phyloP scores from a whole-genome alignment of 345 rosid species.

The Populus simonii region DNA sequence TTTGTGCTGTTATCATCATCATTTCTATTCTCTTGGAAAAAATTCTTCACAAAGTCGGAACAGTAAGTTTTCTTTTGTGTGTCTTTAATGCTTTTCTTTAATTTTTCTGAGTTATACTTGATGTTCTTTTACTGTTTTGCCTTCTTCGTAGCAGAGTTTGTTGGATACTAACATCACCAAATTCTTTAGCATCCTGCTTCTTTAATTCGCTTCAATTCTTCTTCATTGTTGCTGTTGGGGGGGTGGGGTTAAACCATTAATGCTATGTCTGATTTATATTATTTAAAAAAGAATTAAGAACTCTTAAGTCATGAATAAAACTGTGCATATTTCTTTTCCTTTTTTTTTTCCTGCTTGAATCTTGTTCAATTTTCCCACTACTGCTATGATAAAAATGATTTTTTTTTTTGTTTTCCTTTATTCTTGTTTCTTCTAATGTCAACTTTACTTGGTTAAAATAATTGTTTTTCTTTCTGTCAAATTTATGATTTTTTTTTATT shows the following conservation, averaged over 20 bases:
- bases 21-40: constrained; percentile 71
- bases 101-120: background rate
- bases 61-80: constrained; percentile 28
- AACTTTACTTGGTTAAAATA: background rate
- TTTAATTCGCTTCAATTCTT: background rate
- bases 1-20: constrained; percentile 73
- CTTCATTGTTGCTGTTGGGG: background rate
- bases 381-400: background rate
- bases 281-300: background rate
- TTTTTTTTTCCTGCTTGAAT: background rate
- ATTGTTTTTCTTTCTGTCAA: background rate
- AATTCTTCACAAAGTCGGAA: constrained; percentile 71
- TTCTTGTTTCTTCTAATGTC: background rate
- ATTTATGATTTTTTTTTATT: background rate
- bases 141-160: background rate
- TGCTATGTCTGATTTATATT: background rate
- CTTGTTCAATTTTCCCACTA: background rate
- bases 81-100: background rate
- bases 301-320: background rate
- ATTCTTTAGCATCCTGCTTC: background rate
- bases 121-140: background rate
- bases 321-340: background rate
- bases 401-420: background rate
- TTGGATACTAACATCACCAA: background rate
- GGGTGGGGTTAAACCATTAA: background rate